Evolutionary conservation across 345 rosid genomes (phyloP), one percentile per base, ranked within the genome.

Genomic region (Aquilaria malaccensis): DNA sequence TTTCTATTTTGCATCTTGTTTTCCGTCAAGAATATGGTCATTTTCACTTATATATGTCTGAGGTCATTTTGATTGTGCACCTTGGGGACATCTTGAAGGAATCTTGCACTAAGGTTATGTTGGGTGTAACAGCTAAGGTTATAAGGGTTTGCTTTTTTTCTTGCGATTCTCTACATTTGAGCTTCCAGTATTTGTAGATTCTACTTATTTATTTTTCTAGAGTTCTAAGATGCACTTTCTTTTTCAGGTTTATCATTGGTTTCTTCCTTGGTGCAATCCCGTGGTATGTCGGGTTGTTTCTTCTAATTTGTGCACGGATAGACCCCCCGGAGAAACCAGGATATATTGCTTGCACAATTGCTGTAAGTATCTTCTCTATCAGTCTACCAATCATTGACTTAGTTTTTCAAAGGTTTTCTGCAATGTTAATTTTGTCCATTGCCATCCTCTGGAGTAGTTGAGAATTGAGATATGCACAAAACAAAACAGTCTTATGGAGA

Each of bases 261-360:
- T 93, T 93, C 81, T 83, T 93, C 81, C 77, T 85, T 70, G 97
- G 82, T 50, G 78, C 80, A 64, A 77, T 93, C 79, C 98, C 98
- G 10, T 89, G 97, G 97, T 89, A 93, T 66, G 0, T 84, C 41
- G 98, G 98, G 46, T 33, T 85, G 65, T 53, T 82, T 56, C 6
- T 89, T 66, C 71, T 92, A 56, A 51, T 84, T 46, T 86, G 88
- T 70, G 77, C 81, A 55, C 80, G 91, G 70, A 67, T 89, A 30
- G 97, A 93, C 74, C 63, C 72, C 70, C 74, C 94, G 59, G 96
- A 93, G 81, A 93, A 93, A 67, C 91, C 98, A 33, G 97, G 97
- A 80, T 89, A 85, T 69, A 66, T 92, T 69, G 95, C 97, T 55
- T 92, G 96, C 76, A 79, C 89, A 22, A 75, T 88, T 56, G 94